A percentile compares a stretch with the other conserved stretches of the same genome.
phyloP scores from a whole-genome alignment of 2,329 filamentous ascomycete genomes.

The Ophiostoma ulmi region DNA sequence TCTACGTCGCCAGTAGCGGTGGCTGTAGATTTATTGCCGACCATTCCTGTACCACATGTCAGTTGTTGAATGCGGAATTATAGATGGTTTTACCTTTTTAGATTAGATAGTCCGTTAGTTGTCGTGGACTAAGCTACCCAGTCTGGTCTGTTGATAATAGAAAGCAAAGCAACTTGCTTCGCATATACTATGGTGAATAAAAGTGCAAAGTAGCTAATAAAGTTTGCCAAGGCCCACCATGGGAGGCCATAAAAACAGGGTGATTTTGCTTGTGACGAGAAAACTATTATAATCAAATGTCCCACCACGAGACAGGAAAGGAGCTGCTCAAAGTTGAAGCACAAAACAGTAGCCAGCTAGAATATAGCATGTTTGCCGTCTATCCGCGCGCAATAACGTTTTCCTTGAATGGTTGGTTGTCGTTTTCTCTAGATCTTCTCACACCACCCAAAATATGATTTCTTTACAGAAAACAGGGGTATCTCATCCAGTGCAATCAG shows the following conservation, averaged over 20 bases:
- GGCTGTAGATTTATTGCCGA: background rate
- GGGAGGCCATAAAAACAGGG: background rate
- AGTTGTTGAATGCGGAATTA: background rate
- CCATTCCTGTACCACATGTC: background rate
- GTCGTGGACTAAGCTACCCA: background rate
- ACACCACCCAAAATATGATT: background rate
- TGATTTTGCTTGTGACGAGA: slow-evolving; percentile 11
- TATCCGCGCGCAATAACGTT: background rate
- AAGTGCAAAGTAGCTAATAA: background rate
- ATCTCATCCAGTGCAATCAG: slow-evolving; percentile 4
- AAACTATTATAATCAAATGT: background rate
- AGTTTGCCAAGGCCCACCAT: background rate
- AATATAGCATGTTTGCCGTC: background rate
- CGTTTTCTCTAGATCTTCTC: slow-evolving; percentile 5
- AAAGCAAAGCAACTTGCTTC: background rate
- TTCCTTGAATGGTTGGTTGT: background rate
- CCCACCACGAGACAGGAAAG: background rate
- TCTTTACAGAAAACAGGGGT: slow-evolving; percentile 4
- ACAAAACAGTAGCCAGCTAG: background rate
- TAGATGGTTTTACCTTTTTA: background rate
- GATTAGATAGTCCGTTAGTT: background rate
- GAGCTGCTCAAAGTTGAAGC: background rate
- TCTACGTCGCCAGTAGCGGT: background rate
- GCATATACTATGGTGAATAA: background rate
- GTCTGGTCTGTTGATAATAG: background rate